These are phyloP conservation scores for Thermothielavioides terrestris DNA, from an alignment of 495 filamentous ascomycete genomes.

Conservation along the genomic window DNA sequence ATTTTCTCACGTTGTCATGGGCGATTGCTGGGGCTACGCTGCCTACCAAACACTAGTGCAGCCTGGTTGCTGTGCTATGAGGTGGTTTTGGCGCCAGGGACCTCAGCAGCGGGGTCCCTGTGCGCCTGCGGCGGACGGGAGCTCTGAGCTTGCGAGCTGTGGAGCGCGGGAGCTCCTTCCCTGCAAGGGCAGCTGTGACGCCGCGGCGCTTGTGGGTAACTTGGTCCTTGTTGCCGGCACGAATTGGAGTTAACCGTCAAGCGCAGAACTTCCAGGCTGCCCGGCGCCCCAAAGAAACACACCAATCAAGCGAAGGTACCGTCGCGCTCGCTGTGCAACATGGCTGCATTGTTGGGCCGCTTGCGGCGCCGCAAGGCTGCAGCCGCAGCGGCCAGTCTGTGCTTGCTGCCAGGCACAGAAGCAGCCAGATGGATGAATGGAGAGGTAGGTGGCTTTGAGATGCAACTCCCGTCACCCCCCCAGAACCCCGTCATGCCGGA, in stretches of 20 bases:
- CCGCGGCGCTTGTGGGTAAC: conserved; percentile 9
- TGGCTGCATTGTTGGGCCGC: conserved; percentile 4
- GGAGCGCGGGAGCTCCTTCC: conserved; percentile 19
- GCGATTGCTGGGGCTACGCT: conserved; percentile 27
- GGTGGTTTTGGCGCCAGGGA: conserved; percentile 13
- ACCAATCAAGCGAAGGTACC: too few relatives aligned
- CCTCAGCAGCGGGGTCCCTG: conserved; percentile 12
- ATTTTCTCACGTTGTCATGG: conserved; percentile 30
- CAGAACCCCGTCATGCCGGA: too few relatives aligned
- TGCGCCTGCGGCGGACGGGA: conserved; percentile 5
- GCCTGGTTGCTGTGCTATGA: conserved; percentile 12
- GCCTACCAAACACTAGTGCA: too few relatives aligned
- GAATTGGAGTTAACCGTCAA: conserved; percentile 2
- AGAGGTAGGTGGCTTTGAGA: too few relatives aligned
- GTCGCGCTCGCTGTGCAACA: neutral
- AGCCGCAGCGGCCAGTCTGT: conserved; percentile 1
- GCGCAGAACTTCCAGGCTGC: too few relatives aligned
- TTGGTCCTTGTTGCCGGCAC: neutral
- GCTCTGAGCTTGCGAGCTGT: conserved; percentile 13
- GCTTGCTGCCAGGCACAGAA: neutral
- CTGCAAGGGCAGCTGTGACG: conserved; percentile 6
- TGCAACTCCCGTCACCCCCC: too few relatives aligned
- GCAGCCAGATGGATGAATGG: neutral
- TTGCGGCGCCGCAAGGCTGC: conserved; percentile 4
- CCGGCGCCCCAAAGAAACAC: too few relatives aligned